Evolutionary conservation across 202 grass and related monocot species (phyloP).

Genomic region (Brachypodium distachyon): DNA sequence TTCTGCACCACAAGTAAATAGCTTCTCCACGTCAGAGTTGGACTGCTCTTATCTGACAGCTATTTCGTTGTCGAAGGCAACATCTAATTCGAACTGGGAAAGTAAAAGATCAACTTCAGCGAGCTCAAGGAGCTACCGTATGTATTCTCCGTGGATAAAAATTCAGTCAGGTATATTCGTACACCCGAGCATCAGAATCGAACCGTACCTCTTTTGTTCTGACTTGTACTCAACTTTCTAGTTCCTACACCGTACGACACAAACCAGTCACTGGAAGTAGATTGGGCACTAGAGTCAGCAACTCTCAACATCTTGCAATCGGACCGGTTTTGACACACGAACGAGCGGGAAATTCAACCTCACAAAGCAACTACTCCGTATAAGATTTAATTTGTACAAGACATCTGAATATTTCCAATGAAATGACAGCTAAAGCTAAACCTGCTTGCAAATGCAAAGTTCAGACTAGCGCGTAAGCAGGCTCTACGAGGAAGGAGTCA

Average conservation of each 20-base stretch:
- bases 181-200: not conserved
- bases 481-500: slow-evolving; percentile 42
- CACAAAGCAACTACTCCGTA: not conserved
- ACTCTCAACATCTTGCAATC: not conserved
- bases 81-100: too few relatives aligned
- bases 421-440: not conserved
- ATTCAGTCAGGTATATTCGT: not conserved
- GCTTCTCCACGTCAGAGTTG: too few relatives aligned
- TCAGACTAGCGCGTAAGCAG: slow-evolving; percentile 36
- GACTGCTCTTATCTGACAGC: too few relatives aligned
- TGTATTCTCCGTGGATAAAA: not conserved
- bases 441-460: not conserved
- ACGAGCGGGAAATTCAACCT: not conserved
- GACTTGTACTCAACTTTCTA: not conserved
- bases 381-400: too few relatives aligned
- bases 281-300: not conserved
- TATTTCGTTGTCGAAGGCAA: too few relatives aligned
- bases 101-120: not conserved
- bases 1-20: too few relatives aligned
- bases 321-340: not conserved
- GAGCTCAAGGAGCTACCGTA: not conserved
- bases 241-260: not conserved
- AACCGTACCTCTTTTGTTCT: not conserved
- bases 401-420: not conserved
- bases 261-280: not conserved